A percentile compares a stretch with the other conserved stretches of the same genome.
Conservation (phyloP, 2,329 filamentous ascomycete species). For the Rhynchosporium secalis region DNA sequence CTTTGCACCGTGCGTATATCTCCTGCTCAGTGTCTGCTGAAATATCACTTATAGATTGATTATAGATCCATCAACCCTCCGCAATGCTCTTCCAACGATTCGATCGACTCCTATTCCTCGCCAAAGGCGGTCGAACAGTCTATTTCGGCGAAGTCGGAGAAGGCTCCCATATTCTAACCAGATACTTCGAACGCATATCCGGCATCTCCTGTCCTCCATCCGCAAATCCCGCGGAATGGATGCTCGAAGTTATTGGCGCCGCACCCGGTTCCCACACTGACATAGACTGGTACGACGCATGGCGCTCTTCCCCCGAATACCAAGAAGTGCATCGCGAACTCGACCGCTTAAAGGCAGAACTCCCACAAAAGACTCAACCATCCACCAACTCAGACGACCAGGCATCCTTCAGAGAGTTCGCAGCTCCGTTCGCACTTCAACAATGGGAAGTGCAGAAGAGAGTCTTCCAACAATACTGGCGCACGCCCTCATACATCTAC, state of each 20-base stretch:
- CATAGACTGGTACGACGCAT: slow-evolving; percentile 63
- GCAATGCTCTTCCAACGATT: slow-evolving; percentile 92
- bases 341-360: slow-evolving; percentile 49
- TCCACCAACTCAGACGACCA: slow-evolving; percentile 39
- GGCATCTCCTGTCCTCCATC: slow-evolving; percentile 61
- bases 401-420: slow-evolving; percentile 60
- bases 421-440: slow-evolving; percentile 58
- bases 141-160: slow-evolving; percentile 80
- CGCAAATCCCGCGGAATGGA: slow-evolving; percentile 84
- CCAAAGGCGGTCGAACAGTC: slow-evolving; percentile 72
- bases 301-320: slow-evolving; percentile 54
- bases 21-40: not conserved
- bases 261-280: slow-evolving; percentile 59
- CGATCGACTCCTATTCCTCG: slow-evolving; percentile 75
- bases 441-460: slow-evolving; percentile 55
- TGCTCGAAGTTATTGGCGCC: slow-evolving; percentile 61
- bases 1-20: slow-evolving; percentile 63
- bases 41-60: too few relatives aligned
- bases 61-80: slow-evolving; percentile 82
- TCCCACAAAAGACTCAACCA: slow-evolving; percentile 39
- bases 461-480: slow-evolving; percentile 64
- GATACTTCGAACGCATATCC: slow-evolving; percentile 74
- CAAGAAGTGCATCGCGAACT: slow-evolving; percentile 47
- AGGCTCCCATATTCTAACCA: slow-evolving; percentile 64
- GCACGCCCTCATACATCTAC: slow-evolving; percentile 58